Percentiles rank a stretch among this genome's conserved stretches.
These are phyloP conservation scores for Globisporangium spiculum DNA, from an alignment of 352 stramenopile genomes.

Conservation along the genomic window DNA sequence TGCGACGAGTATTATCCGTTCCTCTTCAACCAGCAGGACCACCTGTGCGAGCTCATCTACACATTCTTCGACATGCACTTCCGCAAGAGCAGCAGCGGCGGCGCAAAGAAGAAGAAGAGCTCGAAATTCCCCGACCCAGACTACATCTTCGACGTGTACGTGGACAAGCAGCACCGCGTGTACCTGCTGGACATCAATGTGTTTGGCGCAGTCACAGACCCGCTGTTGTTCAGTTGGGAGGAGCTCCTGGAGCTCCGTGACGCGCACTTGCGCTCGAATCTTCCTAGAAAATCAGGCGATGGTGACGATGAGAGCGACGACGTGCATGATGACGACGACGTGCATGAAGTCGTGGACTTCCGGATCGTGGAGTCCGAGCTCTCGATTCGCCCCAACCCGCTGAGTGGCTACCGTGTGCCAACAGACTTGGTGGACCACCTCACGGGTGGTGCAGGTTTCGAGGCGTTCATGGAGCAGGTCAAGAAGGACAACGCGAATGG, in stretches of 20 bases:
- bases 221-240: constrained; percentile 92
- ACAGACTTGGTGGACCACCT: constrained; percentile 83
- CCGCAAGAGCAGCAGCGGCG: constrained; percentile 13
- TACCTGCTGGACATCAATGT: constrained; percentile 96
- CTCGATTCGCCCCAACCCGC: constrained; percentile 56
- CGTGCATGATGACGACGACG: constrained; percentile 33
- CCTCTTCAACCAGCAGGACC: constrained; percentile 69
- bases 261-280: constrained; percentile 17
- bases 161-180: constrained; percentile 90
- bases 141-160: constrained; percentile 93
- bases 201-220: constrained; percentile 89
- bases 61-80: constrained; percentile 64
- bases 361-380: constrained; percentile 69
- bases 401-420: constrained; percentile 81
- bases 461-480: constrained; percentile 84
- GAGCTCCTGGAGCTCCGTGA: constrained; percentile 59
- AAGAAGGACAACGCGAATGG: constrained; percentile 55
- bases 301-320: constrained; percentile 5
- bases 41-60: constrained; percentile 63
- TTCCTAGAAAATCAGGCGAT: constrained; percentile 5
- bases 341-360: constrained; percentile 63
- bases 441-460: constrained; percentile 62
- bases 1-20: constrained; percentile 92
- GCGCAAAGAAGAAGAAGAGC: background rate
- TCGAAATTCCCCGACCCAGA: constrained; percentile 66